These are phyloP conservation scores for Populus hybrid DNA, from an alignment of 441 rosid genomes.

Conservation along the genomic window DNA sequence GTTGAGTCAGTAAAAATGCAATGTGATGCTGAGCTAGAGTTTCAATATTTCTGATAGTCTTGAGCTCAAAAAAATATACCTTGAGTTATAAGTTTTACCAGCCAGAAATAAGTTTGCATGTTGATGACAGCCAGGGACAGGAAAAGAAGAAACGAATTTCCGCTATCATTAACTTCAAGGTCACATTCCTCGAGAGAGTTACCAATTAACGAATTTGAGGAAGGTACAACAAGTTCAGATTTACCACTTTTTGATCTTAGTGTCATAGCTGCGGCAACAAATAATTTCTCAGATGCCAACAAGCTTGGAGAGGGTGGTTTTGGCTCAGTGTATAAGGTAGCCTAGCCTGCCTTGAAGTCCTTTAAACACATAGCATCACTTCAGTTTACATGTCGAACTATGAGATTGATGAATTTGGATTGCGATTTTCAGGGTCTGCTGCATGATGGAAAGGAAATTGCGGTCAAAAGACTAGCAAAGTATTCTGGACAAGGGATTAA, in stretches of 20 bases:
- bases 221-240: neutral
- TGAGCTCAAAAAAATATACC: no score
- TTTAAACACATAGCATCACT: neutral
- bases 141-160: neutral
- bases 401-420: neutral
- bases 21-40: no score
- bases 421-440: conserved; percentile 42
- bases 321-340: conserved; percentile 23
- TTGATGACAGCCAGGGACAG: conserved; percentile 8
- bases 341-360: no score
- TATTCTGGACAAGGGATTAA: conserved; percentile 47
- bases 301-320: conserved; percentile 26
- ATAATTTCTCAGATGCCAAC: conserved; percentile 9
- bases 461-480: conserved; percentile 50
- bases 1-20: no score
- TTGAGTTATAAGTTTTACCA: neutral
- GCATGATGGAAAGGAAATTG: conserved; percentile 40
- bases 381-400: neutral
- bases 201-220: neutral
- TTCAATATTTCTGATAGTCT: neutral
- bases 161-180: neutral
- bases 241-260: conserved; percentile 7
- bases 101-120: neutral
- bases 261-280: conserved; percentile 6
- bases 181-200: neutral